Percentiles rank a stretch among this genome's conserved stretches.
Conservation (phyloP, 257 asterid genomes). For the Marsdenia floribunda region DNA sequence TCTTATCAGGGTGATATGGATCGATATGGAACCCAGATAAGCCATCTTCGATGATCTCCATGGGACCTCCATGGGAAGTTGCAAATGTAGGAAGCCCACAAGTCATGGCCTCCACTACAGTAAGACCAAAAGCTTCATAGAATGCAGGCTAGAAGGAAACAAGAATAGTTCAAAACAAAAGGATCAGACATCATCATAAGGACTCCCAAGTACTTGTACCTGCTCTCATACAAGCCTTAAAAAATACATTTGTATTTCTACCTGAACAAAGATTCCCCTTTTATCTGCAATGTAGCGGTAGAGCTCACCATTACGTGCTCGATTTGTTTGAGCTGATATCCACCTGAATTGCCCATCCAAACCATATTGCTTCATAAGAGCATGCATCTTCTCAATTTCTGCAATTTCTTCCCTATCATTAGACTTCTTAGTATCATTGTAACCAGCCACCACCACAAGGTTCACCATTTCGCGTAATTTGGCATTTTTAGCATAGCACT, state of each 20-base stretch:
- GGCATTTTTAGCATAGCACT: slow-evolving; percentile 66
- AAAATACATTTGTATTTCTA: slow-evolving; percentile 8
- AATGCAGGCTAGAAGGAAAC: slow-evolving; percentile 65
- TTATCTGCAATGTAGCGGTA: slow-evolving; percentile 93
- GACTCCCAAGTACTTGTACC: too few relatives aligned
- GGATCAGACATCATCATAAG: background rate
- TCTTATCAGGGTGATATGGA: slow-evolving; percentile 86
- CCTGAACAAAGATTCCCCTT: slow-evolving; percentile 95
- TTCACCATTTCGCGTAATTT: slow-evolving; percentile 72
- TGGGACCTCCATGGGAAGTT: slow-evolving; percentile 90
- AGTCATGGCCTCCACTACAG: slow-evolving; percentile 95
- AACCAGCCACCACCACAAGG: slow-evolving; percentile 90
- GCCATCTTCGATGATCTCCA: slow-evolving; percentile 89
- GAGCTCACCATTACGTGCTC: slow-evolving; percentile 90
- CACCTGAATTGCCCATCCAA: slow-evolving; percentile 76
- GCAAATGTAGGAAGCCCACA: slow-evolving; percentile 95
- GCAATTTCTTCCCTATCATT: slow-evolving; percentile 83
- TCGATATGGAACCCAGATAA: slow-evolving; percentile 84
- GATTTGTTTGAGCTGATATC: slow-evolving; percentile 76
- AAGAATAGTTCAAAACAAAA: background rate
- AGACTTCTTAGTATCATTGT: slow-evolving; percentile 65
- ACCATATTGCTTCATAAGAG: slow-evolving; percentile 56
- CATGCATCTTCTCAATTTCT: slow-evolving; percentile 95
- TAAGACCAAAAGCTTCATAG: slow-evolving; percentile 96
- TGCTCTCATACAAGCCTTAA: too few relatives aligned